Evolutionary conservation across 169 alveolate genomes (phyloP), one percentile per base, ranked within the genome.

Genomic region (Plasmodium coatneyi): DNA sequence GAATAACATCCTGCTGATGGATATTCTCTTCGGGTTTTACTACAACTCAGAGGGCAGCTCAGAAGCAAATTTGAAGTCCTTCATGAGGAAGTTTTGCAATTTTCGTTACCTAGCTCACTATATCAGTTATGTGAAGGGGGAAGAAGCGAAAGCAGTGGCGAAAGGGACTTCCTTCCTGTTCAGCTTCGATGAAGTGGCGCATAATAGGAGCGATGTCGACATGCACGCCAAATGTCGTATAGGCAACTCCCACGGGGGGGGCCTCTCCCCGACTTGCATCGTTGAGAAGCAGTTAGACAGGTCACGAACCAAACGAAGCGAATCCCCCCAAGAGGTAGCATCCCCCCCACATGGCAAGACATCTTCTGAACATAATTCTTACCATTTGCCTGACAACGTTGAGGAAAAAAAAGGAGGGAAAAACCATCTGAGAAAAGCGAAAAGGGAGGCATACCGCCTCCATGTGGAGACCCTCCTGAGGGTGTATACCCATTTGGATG

Each of bases 1-100:
- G 43, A 70, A 79, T 79, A 52, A 89, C 43, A 60, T 89, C 43
- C 49, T 89, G 34, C 56, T 89, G 52, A 16, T 89, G 71, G 94
- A 89, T 66, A 79, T 89, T 3, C 71, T 89, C 5, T 89, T 89
- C 32, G 49, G 34, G 6, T 60, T 80, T 19, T 89, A 78, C 70
- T 9, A 79, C 56, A 41, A 56, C 76, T 43, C 82, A 43, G 28
- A 34, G 5, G 71, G 28, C 14, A 71, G 71, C 12, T 3, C 49
- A 79, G 39, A 72, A 12, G 52, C 32, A 16, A 36, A 89, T 60
- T 66, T 80, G 19, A 89, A 78, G 71, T 39, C 32, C 1, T 22
- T 28, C 41, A 0, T 78, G 22, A 79, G 71, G 81, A 89, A 89
- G 72, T 89, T 89, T 60, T 79, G n/a, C 1, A 89, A 34, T 49